Conservation (phyloP, 2,329 filamentous ascomycete species). For the Phialophora macrospora region DNA sequence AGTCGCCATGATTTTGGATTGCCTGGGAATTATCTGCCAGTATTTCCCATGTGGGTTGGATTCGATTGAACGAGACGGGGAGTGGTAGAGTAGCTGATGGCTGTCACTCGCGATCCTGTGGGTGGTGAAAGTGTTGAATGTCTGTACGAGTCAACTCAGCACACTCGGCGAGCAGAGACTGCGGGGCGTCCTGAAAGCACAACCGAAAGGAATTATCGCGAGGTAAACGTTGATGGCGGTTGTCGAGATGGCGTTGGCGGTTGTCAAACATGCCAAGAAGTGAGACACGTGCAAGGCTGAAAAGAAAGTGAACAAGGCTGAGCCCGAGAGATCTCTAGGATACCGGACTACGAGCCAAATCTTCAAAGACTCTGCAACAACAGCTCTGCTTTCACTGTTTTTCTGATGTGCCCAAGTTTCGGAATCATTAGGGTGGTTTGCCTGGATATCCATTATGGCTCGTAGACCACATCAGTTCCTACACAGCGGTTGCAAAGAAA, state of each 20-base stretch:
- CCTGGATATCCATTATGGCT: slow-evolving; percentile 29
- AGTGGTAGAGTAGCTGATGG: background rate
- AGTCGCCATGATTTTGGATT: too few relatives aligned
- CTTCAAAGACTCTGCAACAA: background rate
- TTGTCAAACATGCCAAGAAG: slow-evolving; percentile 2
- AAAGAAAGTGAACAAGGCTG: background rate
- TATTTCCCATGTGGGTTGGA: background rate
- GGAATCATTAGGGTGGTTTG: background rate
- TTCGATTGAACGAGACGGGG: background rate
- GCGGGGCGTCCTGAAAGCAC: background rate
- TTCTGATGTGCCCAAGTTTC: background rate
- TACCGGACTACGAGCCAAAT: background rate
- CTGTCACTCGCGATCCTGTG: background rate
- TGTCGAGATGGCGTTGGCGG: background rate
- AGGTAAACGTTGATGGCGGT: background rate
- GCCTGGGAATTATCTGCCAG: background rate
- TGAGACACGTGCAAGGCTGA: background rate
- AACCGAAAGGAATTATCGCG: background rate
- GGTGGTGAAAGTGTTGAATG: background rate
- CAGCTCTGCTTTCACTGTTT: background rate
- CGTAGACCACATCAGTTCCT: slow-evolving; percentile 44
- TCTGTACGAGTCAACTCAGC: background rate
- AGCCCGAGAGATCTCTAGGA: background rate
- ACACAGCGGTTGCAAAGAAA: slow-evolving; percentile 58
- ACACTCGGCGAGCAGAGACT: background rate